Evolutionary conservation across 2,329 filamentous ascomycete species (phyloP), one percentile per base, ranked within the genome.

Genomic region (Sclerotinia nivalis): DNA sequence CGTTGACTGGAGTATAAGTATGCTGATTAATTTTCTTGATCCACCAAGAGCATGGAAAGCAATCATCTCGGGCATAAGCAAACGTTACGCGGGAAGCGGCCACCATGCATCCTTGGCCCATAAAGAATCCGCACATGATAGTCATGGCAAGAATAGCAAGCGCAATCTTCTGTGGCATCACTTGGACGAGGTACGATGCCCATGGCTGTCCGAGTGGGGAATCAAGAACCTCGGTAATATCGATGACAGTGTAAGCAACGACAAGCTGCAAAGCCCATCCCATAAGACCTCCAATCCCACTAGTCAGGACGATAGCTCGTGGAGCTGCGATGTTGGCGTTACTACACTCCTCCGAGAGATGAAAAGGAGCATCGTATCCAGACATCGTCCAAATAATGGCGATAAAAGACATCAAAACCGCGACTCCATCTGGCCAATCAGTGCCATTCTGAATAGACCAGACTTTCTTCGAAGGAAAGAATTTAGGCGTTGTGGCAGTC

Each of bases 221-320:
- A 31, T 82, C 79, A 18, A 91, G 78, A 4, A 87, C 86, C 0
- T 75, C 81, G 2, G 82, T 78, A 73, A 91, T 89, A 73, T 88
- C 85, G 50, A 87, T 81, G 18, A 91, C 88, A 0, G 89, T 91
- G 78, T 91, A 91, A 28, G 88, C 88, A 47, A 90, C 87, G 0
- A 92, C 88, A 13, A 92, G 82, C 77, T 92, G 90, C n/a, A 93
- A 80, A 74, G 91, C 87, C 87, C 90, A 93, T 59, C 91, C 91
- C 72, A 91, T 83, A 2, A 89, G 72, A 1, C 90, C 90, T 8
- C 91, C 91, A 2, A 89, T 82, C 1, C 81, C 86, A 0, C 88
- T 88, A 0, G 91, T 93, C 76, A 92, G 82, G 50, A 92, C 86
- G 66, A 93, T 93, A 10, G 90, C 90, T 18, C 90, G 86, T 0